Percentiles rank a stretch among this genome's conserved stretches.
Evolutionary conservation across 2,329 filamentous ascomycete species (phyloP).

Genomic region (Thielaviopsis punctulata): DNA sequence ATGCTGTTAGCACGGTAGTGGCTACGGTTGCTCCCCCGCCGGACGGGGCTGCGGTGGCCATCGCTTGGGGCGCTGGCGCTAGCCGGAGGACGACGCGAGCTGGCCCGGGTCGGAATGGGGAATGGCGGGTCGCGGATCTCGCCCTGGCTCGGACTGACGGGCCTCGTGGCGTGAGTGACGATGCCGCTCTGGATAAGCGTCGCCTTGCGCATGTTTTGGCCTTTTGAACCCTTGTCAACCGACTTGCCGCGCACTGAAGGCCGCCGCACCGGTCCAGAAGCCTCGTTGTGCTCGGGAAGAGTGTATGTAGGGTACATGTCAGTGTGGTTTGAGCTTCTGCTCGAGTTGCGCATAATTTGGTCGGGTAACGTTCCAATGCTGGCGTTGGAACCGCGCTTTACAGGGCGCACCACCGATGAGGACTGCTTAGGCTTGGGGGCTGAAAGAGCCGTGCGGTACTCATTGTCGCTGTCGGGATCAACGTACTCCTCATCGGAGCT

Average conservation of each 20-base stretch:
- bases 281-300: constrained; percentile 17
- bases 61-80: constrained; percentile 51
- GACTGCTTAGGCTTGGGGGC: constrained; percentile 28
- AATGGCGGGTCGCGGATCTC: constrained; percentile 59
- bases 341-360: constrained; percentile 15
- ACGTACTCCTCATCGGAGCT: constrained; percentile 52
- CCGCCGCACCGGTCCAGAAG: constrained; percentile 16
- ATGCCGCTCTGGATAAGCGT: constrained; percentile 69
- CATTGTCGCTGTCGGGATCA: constrained; percentile 47
- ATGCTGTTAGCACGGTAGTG: constrained; percentile 44
- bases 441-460: constrained; percentile 48
- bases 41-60: constrained; percentile 60
- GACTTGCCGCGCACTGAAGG: constrained; percentile 15
- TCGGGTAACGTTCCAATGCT: constrained; percentile 26
- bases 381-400: constrained; percentile 27
- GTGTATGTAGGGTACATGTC: constrained; percentile 30
- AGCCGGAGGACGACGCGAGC: constrained; percentile 57
- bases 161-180: constrained; percentile 39
- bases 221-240: constrained; percentile 20
- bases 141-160: constrained; percentile 46
- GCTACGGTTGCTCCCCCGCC: constrained; percentile 30
- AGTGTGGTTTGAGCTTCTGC: constrained; percentile 22
- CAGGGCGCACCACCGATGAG: constrained; percentile 18
- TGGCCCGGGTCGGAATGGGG: constrained; percentile 77
- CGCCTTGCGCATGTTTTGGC: constrained; percentile 54